phyloP scores from a whole-genome alignment of 2,329 filamentous ascomycete species.

The Curvularia sp. region DNA sequence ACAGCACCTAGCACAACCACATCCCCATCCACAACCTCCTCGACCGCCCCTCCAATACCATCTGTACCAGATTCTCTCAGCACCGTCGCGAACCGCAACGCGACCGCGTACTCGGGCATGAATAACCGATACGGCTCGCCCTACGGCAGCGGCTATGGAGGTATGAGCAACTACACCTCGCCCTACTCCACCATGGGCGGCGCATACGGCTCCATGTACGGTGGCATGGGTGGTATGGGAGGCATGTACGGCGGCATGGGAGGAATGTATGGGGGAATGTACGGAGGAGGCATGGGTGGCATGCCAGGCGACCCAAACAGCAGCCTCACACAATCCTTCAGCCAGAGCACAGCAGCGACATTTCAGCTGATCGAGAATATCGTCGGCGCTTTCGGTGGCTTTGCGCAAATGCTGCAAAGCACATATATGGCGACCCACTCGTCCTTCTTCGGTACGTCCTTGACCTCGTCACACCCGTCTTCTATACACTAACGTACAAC shows the following conservation, averaged over 20 bases:
- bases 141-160: constrained; percentile 56
- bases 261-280: constrained; percentile 50
- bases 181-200: constrained; percentile 62
- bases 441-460: constrained; percentile 86
- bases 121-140: constrained; percentile 63
- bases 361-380: constrained; percentile 99
- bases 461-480: neutral
- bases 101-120: constrained; percentile 77
- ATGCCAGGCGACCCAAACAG: constrained; percentile 74
- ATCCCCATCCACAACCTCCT: constrained; percentile 40
- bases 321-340: constrained; percentile 94
- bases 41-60: constrained; percentile 73
- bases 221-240: constrained; percentile 52
- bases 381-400: constrained; percentile 94
- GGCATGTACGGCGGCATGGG: constrained; percentile 48
- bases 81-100: constrained; percentile 84
- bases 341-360: constrained; percentile 91
- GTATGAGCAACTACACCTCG: constrained; percentile 62
- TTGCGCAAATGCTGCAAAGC: constrained; percentile 98
- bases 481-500: constrained; percentile 21
- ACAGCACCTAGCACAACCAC: constrained; percentile 53
- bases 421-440: constrained; percentile 99
- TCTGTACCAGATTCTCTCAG: constrained; percentile 80
- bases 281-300: constrained; percentile 60
- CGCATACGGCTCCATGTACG: constrained; percentile 51